Base-by-base conservation (phyloP, 1,139 yeast genomes). In the Debaryomycetaceae sp. region DNA sequence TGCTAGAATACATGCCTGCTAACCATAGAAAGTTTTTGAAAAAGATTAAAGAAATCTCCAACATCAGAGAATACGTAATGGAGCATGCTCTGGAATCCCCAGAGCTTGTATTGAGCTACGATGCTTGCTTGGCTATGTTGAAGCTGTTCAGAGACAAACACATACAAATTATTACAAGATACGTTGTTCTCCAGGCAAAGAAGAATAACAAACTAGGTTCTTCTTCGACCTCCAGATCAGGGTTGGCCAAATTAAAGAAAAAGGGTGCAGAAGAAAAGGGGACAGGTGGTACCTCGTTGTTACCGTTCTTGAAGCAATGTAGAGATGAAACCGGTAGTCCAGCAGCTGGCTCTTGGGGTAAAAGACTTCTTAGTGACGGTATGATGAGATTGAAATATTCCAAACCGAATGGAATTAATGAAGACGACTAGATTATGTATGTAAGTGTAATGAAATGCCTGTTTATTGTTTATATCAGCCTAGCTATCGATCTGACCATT, bases 241-340 rank as follows among this genome's bases (percentile, higher is more conserved):
- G 88, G 0, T 67, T 83, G 50, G 81, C 83, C 19, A 73, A 71
- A 49, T 53, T 52, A 40, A 69, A 71, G 47, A 65, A 68, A 49
- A 70, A 72, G 39, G 64, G 62, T 11, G 61, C 45, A 5, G 81
- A 77, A 48, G 81, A 79, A 48, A 78, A 81, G 49, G 98, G 98
- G 7, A 91, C 98, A 1, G 98, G 98, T 13, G 97, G 98, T 33
- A 91, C 97, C 0, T 83, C 95, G 0, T 72, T 91, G 52, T 77
- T 91, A 45, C 96, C 96, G 24, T 91, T 91, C 65, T 75, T 91
- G 56, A 89, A 89, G 60, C 97, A 91, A 61, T 91, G 96, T 50
- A 79, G 98, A 59, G 97, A 91, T 63, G 98, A 91, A 60, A 91
- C 96, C 7, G 95, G 95, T 32, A 92, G 84, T 52, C 81, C 89